Evolutionary conservation across 2,329 filamentous ascomycete genomes (phyloP).

Genomic region (Xylariaceae sp.): DNA sequence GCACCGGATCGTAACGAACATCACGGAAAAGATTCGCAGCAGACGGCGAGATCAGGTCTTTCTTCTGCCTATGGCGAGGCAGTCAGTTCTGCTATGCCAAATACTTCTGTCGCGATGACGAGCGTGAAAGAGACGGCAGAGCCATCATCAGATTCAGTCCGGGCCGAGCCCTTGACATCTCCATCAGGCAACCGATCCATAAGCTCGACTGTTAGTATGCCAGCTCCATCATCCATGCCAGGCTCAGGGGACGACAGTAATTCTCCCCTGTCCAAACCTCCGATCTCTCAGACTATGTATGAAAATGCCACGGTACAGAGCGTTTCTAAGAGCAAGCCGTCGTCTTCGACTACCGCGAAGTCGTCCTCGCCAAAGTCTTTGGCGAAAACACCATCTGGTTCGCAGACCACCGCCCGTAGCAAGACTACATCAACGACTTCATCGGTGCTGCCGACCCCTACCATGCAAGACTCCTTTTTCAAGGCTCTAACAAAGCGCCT

Average conservation of each 20-base stretch:
- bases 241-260: slow-evolving; percentile 12
- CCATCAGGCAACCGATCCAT: slow-evolving; percentile 11
- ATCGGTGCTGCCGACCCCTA: slow-evolving; percentile 57
- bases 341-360: slow-evolving; percentile 27
- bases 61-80: slow-evolving; percentile 16
- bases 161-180: slow-evolving; percentile 8
- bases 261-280: slow-evolving; percentile 17
- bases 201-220: slow-evolving; percentile 6
- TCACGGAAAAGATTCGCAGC: slow-evolving; percentile 12
- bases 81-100: slow-evolving; percentile 10
- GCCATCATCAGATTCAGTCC: slow-evolving; percentile 15
- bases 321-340: slow-evolving; percentile 21
- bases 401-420: slow-evolving; percentile 30
- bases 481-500: slow-evolving; percentile 92
- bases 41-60: slow-evolving; percentile 11
- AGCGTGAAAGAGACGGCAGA: slow-evolving; percentile 17
- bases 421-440: slow-evolving; percentile 38
- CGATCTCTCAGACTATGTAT: slow-evolving; percentile 12
- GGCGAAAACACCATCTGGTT: slow-evolving; percentile 19
- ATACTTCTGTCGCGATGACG: slow-evolving; percentile 14
- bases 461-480: slow-evolving; percentile 96
- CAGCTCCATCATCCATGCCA: slow-evolving; percentile 14
- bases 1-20: slow-evolving; percentile 11
- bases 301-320: slow-evolving; percentile 20
- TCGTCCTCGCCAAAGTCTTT: slow-evolving; percentile 26